Percentiles rank a stretch among this genome's conserved stretches.
phyloP scores from a whole-genome alignment of 139 green algal genomes.

The Tetradesmus obliquus region DNA sequence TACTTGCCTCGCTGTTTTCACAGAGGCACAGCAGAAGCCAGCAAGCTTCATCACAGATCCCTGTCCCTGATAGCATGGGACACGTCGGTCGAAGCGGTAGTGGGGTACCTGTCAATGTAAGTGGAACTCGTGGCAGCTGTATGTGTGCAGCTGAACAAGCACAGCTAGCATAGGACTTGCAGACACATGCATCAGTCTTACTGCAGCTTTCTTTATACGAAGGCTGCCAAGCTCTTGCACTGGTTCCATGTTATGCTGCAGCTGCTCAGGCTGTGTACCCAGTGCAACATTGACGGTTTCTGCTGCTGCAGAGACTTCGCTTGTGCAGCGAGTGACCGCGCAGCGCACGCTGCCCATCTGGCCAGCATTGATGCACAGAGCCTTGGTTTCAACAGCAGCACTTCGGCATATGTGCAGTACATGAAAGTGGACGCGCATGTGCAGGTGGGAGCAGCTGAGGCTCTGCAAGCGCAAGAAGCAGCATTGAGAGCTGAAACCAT shows the following conservation, averaged over 20 bases:
- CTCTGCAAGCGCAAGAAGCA: neutral
- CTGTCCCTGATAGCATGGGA: constrained; percentile 2
- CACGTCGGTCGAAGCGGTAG: neutral
- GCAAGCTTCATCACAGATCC: neutral
- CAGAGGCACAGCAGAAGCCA: neutral
- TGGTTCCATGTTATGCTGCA: neutral
- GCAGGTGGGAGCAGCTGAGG: constrained; percentile 5
- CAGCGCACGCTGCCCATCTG: neutral
- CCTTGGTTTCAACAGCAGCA: constrained; percentile 8
- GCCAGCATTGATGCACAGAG: neutral
- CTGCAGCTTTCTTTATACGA: too few relatives aligned
- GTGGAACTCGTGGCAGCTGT: neutral
- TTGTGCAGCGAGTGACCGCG: neutral
- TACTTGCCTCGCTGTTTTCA: neutral
- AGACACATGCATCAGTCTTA: neutral
- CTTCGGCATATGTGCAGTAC: constrained; percentile 9
- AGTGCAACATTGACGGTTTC: neutral
- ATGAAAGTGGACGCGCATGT: neutral
- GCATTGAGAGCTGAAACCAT: neutral
- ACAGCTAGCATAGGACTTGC: neutral
- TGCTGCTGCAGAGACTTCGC: neutral
- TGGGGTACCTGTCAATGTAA: constrained; percentile 25
- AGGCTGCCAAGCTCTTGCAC: neutral
- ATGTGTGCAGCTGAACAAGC: neutral
- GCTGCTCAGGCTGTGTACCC: neutral